Conservation (phyloP, 116 monocot genomes). For the Cymodocea nodosa region DNA sequence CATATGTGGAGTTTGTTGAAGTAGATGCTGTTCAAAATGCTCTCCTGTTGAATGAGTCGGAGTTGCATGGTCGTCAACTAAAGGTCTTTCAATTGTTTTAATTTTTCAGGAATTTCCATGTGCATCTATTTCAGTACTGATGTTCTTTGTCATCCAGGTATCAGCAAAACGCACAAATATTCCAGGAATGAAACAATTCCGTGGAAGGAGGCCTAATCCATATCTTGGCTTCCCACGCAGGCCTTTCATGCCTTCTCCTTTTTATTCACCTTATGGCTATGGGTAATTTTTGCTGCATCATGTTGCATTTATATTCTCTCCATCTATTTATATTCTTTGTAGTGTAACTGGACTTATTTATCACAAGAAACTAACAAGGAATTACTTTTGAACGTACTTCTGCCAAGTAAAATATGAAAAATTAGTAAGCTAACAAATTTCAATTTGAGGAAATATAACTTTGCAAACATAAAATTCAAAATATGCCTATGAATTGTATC, state of each 20-base stretch:
- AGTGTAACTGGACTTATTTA: no score
- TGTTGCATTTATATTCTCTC: no score
- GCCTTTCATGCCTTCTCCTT: slow-evolving; percentile 35
- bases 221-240: slow-evolving; percentile 26
- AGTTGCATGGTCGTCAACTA: slow-evolving; percentile 39
- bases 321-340: no score
- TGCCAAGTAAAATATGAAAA: no score
- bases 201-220: slow-evolving; percentile 35
- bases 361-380: no score
- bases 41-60: slow-evolving; percentile 35
- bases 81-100: slow-evolving; percentile 16
- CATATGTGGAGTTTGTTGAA: slow-evolving; percentile 46
- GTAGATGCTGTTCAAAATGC: slow-evolving; percentile 41
- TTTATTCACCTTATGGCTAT: slow-evolving; percentile 33
- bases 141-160: slow-evolving; percentile 23
- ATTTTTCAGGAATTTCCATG: background rate
- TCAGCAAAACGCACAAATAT: slow-evolving; percentile 63
- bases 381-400: no score
- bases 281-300: slow-evolving; percentile 22
- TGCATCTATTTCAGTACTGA: background rate
- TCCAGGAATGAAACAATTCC: slow-evolving; percentile 66
- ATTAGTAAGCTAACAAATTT: no score
- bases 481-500: no score
- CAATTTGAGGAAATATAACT: no score
- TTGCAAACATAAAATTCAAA: no score